These are phyloP conservation scores for Acacia melanoxylon DNA, from an alignment of 306 rosid species.

Conservation along the genomic window DNA sequence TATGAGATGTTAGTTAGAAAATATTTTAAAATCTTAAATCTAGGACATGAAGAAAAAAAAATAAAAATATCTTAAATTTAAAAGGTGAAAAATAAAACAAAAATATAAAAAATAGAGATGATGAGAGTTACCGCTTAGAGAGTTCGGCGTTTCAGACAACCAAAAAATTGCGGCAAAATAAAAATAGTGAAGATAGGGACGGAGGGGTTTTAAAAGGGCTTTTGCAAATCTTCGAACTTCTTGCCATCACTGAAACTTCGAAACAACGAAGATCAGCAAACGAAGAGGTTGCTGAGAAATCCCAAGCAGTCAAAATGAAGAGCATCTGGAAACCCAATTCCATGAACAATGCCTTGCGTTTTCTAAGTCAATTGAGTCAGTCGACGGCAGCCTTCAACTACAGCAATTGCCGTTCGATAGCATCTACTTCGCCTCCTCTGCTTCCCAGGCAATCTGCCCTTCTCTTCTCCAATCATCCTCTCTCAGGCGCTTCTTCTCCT, in stretches of 20 bases:
- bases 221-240: background rate
- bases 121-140: too few species aligned
- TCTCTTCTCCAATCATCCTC: conserved; percentile 8
- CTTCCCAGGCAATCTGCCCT: conserved; percentile 28
- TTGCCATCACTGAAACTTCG: background rate
- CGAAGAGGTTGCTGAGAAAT: conserved; percentile 6
- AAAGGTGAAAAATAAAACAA: too few species aligned
- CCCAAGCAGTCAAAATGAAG: background rate
- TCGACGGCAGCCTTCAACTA: conserved; percentile 24
- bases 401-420: conserved; percentile 27
- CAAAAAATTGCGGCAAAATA: background rate
- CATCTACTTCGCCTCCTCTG: conserved; percentile 36
- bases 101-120: too few species aligned
- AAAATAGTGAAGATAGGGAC: background rate
- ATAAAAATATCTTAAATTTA: too few species aligned
- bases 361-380: conserved; percentile 21
- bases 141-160: background rate
- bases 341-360: conserved; percentile 25
- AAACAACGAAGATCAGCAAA: background rate
- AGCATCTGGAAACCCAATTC: conserved; percentile 35
- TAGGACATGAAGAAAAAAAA: too few species aligned
- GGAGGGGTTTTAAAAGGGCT: background rate
- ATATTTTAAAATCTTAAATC: too few species aligned
- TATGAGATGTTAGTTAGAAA: too few species aligned
- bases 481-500: conserved; percentile 26